Conservation (phyloP, 2,329 filamentous ascomycete species). For the Fusarium pilosicola region DNA sequence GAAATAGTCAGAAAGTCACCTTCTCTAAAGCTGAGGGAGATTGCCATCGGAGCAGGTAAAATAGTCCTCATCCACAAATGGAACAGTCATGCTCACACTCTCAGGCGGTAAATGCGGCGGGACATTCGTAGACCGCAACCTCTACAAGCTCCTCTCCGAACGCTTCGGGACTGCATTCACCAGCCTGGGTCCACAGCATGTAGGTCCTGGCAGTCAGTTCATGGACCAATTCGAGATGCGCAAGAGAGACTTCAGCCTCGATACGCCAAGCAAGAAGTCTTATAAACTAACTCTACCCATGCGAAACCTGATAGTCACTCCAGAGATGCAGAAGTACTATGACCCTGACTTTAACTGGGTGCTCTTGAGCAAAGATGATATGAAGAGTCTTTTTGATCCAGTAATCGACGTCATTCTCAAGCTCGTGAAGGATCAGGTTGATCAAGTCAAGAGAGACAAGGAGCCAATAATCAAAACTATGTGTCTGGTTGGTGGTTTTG, state of each 20-base stretch:
- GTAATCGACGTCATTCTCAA: background rate
- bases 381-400: background rate
- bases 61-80: fast-evolving
- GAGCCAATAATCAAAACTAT: background rate
- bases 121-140: background rate
- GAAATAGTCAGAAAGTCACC: background rate
- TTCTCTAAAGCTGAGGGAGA: background rate
- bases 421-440: background rate
- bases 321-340: background rate
- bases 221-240: background rate
- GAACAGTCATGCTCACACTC: fast-evolving
- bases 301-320: background rate
- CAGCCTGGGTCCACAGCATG: background rate
- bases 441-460: background rate
- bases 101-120: background rate
- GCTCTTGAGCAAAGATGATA: background rate
- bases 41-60: background rate
- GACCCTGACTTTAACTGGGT: background rate
- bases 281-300: background rate
- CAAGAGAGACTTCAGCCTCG: background rate
- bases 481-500: background rate
- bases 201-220: background rate
- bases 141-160: background rate
- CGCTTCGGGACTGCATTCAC: background rate
- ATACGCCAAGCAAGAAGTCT: background rate